These are phyloP conservation scores for Apostasia shenzhenica DNA, from an alignment of 106 monocot genomes.

Conservation along the genomic window DNA sequence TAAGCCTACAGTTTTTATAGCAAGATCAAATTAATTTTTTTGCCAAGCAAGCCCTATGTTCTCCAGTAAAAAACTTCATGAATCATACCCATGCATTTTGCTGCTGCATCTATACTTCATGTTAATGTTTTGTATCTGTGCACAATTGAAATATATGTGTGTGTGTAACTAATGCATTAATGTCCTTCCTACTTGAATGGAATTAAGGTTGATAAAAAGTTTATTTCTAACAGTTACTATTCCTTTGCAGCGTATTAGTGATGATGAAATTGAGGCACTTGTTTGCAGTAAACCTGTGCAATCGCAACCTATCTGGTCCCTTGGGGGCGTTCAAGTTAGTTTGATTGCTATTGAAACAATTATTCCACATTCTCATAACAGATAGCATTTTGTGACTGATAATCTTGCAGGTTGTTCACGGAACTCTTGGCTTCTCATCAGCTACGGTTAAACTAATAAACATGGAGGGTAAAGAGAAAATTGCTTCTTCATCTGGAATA, in stretches of 20 bases:
- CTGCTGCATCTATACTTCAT: background rate
- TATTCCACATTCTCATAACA: background rate
- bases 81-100: background rate
- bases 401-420: slow-evolving; percentile 51
- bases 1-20: too few relatives aligned
- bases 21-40: too few relatives aligned
- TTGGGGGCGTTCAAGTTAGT: slow-evolving; percentile 62
- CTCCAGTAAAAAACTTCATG: background rate
- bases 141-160: background rate
- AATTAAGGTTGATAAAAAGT: too few relatives aligned
- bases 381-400: background rate
- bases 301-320: slow-evolving; percentile 44
- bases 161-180: background rate
- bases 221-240: background rate
- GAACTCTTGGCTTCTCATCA: slow-evolving; percentile 74
- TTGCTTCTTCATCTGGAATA: slow-evolving; percentile 61
- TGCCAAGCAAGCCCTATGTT: too few relatives aligned
- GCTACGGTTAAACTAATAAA: slow-evolving; percentile 69
- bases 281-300: slow-evolving; percentile 17
- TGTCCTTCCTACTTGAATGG: background rate
- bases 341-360: background rate
- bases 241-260: slow-evolving; percentile 53
- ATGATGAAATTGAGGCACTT: slow-evolving; percentile 73
- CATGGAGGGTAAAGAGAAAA: slow-evolving; percentile 55
- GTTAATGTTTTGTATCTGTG: background rate